phyloP scores from a whole-genome alignment of 192 early-diverging fungal species.

The Dispira parvispora region DNA sequence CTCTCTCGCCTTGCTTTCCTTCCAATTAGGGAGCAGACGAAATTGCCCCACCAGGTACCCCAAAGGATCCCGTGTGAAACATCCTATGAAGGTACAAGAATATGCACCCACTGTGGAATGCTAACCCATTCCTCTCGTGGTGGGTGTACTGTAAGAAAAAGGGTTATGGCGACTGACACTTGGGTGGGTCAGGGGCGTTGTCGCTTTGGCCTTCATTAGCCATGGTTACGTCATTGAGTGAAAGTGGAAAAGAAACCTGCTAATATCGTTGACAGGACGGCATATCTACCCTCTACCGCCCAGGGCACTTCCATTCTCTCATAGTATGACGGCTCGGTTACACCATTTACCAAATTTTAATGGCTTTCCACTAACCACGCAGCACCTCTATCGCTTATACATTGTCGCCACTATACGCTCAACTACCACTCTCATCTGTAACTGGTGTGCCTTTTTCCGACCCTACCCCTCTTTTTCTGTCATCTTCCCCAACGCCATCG shows the following conservation, averaged over 20 bases:
- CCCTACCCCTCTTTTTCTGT: neutral
- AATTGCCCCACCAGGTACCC: neutral
- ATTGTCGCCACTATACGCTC: neutral
- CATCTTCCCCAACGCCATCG: neutral
- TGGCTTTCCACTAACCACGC: neutral
- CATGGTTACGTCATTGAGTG: too few relatives aligned
- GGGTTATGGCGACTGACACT: neutral
- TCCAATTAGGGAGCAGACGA: too few relatives aligned
- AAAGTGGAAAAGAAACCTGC: too few relatives aligned
- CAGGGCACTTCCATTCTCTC: too few relatives aligned
- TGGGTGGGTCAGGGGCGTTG: too few relatives aligned
- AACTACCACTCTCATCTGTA: neutral
- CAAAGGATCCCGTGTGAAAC: neutral
- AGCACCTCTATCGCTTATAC: neutral
- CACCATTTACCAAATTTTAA: neutral
- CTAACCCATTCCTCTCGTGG: neutral
- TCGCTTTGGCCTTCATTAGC: too few relatives aligned
- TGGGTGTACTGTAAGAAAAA: neutral
- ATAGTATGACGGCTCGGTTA: neutral
- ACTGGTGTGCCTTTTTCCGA: neutral
- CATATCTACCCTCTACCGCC: too few relatives aligned
- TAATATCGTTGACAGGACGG: too few relatives aligned
- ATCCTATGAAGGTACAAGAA: slow-evolving; percentile 10
- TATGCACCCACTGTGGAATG: neutral
- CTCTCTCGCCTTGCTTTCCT: neutral